Percentiles rank a stretch among this genome's conserved stretches.
These are phyloP conservation scores for Claviceps sp. DNA, from an alignment of 2,329 filamentous ascomycete species.

Conservation along the genomic window DNA sequence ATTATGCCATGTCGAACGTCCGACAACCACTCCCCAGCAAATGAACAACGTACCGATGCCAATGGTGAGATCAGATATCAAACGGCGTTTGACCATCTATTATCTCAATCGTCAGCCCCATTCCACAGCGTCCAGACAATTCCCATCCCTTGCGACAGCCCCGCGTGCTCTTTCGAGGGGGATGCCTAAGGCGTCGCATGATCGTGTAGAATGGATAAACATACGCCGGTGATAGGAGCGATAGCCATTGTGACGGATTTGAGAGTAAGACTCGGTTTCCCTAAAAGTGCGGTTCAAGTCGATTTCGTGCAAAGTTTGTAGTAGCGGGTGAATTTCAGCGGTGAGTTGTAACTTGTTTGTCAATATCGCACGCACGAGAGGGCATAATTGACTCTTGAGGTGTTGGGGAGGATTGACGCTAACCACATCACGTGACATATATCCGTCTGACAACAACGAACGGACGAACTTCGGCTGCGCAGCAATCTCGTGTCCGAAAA, in stretches of 20 bases:
- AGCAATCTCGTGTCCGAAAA: neutral
- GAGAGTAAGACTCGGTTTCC: neutral
- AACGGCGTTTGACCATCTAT: conserved; percentile 47
- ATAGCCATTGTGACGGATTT: conserved; percentile 33
- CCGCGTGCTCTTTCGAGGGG: too few species aligned
- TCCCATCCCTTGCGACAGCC: neutral
- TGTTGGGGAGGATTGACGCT: neutral
- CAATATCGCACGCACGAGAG: too few species aligned
- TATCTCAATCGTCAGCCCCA: conserved; percentile 23
- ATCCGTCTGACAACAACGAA: neutral
- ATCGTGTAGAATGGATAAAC: conserved; percentile 10
- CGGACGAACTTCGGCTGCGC: conserved; percentile 14
- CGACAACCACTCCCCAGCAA: too few species aligned
- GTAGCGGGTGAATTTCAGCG: too few species aligned
- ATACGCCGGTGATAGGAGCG: conserved; percentile 46
- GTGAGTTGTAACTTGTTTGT: too few species aligned
- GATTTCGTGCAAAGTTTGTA: neutral
- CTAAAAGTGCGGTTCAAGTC: neutral
- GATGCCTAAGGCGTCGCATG: conserved; percentile 16
- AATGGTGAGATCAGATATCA: conserved; percentile 42
- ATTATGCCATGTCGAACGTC: too few species aligned
- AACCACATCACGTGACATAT: neutral
- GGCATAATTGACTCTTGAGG: too few species aligned
- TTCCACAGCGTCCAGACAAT: neutral
- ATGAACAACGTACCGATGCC: conserved; percentile 37